Evolutionary conservation across 2,329 filamentous ascomycete species (phyloP).

Genomic region (Verticillium tricorpus): DNA sequence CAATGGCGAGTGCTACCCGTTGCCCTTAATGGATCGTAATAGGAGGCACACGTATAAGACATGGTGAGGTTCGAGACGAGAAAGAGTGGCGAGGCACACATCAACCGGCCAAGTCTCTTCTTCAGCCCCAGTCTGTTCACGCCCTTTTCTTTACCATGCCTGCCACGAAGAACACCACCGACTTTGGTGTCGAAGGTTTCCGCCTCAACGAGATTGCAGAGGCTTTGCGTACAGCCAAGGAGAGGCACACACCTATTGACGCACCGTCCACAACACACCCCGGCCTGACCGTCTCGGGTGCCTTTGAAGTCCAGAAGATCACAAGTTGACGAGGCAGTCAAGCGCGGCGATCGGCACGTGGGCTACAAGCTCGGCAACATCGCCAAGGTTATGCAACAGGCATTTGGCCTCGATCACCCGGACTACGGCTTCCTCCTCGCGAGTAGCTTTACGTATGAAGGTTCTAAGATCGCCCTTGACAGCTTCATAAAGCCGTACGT

Average conservation of each 20-base stretch:
- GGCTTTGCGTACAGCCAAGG: slow-evolving; percentile 15
- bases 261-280: slow-evolving; percentile 16
- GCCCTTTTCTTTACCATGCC: not conserved
- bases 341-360: slow-evolving; percentile 17
- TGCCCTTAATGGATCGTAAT: no score
- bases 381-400: slow-evolving; percentile 24
- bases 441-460: slow-evolving; percentile 20
- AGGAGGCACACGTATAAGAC: no score
- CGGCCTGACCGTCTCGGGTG: slow-evolving; percentile 14
- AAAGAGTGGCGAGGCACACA: no score
- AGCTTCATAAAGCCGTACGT: slow-evolving; percentile 21
- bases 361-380: slow-evolving; percentile 24
- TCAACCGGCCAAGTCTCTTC: no score
- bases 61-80: no score
- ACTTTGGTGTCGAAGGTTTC: not conserved
- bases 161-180: not conserved
- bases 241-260: slow-evolving; percentile 14
- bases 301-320: slow-evolving; percentile 18
- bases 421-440: slow-evolving; percentile 21
- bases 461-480: slow-evolving; percentile 13
- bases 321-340: slow-evolving; percentile 14
- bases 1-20: no score
- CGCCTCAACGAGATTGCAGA: slow-evolving; percentile 1
- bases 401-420: slow-evolving; percentile 21
- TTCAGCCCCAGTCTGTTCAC: not conserved